Percentiles rank a stretch among this genome's conserved stretches.
phyloP scores from a whole-genome alignment of 2,329 filamentous ascomycete species.

The Dactylellina parvicollis region DNA sequence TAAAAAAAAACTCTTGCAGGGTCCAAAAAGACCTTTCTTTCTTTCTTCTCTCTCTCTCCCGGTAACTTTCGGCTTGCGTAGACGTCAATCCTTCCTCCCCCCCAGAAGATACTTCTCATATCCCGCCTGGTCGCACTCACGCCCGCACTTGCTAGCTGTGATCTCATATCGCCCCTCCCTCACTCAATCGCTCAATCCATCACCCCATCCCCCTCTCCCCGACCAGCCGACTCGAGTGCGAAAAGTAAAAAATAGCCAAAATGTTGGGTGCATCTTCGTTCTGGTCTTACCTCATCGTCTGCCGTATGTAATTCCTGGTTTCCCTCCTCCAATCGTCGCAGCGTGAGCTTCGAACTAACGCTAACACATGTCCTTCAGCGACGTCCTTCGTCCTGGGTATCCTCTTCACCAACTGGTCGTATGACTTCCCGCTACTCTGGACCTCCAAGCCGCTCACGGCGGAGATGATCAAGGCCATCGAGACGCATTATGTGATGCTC shows the following conservation, averaged over 20 bases:
- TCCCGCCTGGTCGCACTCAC: neutral
- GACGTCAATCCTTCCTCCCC: neutral
- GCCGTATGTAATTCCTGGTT: conserved; percentile 71
- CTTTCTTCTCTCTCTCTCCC: neutral
- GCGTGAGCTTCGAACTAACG: conserved; percentile 34
- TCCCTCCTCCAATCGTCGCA: conserved; percentile 9
- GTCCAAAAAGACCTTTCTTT: neutral
- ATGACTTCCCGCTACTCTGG: conserved; percentile 91
- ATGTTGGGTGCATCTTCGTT: conserved; percentile 73
- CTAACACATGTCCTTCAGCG: conserved; percentile 64
- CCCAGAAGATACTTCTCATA: neutral
- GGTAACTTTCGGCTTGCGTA: neutral
- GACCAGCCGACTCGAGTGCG: neutral
- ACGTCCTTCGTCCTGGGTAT: conserved; percentile 98
- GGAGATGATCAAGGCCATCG: conserved; percentile 82
- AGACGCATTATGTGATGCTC: conserved; percentile 88
- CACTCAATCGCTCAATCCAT: neutral
- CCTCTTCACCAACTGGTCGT: conserved; percentile 94
- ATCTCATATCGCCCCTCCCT: conserved; percentile 14
- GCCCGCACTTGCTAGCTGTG: neutral
- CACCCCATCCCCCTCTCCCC: neutral
- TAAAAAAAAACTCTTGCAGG: conserved; percentile 2
- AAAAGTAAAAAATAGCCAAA: conserved; percentile 4
- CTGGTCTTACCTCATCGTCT: conserved; percentile 95
- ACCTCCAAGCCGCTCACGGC: conserved; percentile 72